Evolutionary conservation across 2,329 filamentous ascomycete species (phyloP), one percentile per base, ranked within the genome.

Genomic region (Fonsecaea monophora): DNA sequence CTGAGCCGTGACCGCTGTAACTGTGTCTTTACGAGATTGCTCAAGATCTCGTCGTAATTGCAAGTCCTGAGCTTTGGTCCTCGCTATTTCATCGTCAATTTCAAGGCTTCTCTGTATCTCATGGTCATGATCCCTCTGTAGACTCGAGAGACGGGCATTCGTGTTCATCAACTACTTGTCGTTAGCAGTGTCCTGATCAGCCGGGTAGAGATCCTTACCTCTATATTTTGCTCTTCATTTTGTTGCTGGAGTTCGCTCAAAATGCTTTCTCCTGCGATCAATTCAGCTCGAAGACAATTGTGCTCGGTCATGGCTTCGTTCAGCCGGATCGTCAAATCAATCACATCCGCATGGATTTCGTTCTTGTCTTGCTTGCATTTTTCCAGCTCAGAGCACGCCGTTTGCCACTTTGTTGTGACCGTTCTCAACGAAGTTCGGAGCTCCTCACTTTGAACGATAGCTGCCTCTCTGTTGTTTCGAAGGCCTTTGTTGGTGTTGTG

Each of bases 321-420:
- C 40, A 66, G 53, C 12, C 53, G 18, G 32, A 21, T 30, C 6
- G 30, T n/a, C 21, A 65, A 53, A 35, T 58, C 58, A 34, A 25
- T 32, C 37, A 58, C 37, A 32, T 55, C 38, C 7, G 34, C 55
- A 15, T 55, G 38, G 15, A 9, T 18, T 37, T 65, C 61, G 13
- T 54, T 42, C 15, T 56, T 64, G 13, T 58, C 34, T 25, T 54
- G 45, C 37, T 60, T 60, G 62, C 50, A 58, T 59, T 50, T 60
- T 21, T 53, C 54, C 18, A 65, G 59, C 25, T 64, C 42, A 30
- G 61, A 56, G n/a, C 50, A 42, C 21, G 53, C 66, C 13, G 45
- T 38, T 35, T 68, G 58, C 42, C 45, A 65, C 30, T 66, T 68
- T 21, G 42, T 62, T 7, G 35, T 35, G 7, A 64, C 55, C 5